Base-by-base conservation (phyloP, 441 rosid species). In the Viola pubescens region DNA sequence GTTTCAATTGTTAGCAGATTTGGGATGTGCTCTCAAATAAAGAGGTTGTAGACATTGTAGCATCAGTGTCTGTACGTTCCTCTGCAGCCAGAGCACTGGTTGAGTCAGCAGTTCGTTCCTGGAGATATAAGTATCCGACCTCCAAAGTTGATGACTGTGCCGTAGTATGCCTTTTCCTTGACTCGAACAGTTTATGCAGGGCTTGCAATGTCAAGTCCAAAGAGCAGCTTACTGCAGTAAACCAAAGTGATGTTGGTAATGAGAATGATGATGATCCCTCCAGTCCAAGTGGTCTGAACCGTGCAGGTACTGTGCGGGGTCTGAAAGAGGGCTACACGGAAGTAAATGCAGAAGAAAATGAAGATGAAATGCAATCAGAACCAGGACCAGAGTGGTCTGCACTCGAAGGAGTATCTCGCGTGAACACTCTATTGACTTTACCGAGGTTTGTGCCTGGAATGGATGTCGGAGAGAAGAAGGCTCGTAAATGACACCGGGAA, bases 121-220 rank as follows among this genome's bases (percentile, higher is more conserved):
- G 98, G 98, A 87, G 82, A 70, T 73, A 70, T 78, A 89, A 84
- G 73, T 89, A 80, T 64, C 98, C 98, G 0, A 85, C 98, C 60
- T 88, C 98, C 40, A 94, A 86, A 80, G 79, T 90, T 4, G 97
- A 94, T 48, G 98, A 92, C 69, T 92, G 98, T 62, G 96, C 97
- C 8, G 98, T 78, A 0, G 96, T 90, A 52, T 94, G 97, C 82
- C 87, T 94, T 70, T 94, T 84, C 79, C 75, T 94, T 0, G 77
- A 82, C 74, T 69, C 87, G 8, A 57, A 57, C 65, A 58, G 66
- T 48, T 11, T 81, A 52, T 78, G 81, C 2, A 60, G 81, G 14
- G 82, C 91, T 40, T 81, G 87, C 37, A 73, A 70, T 47, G 56
- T 74, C 62, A 79, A 75, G 64, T 53, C 75, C 48, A 74, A 77